These are phyloP conservation scores for Colletotrichum brevisporum DNA, from an alignment of 2,329 filamentous ascomycete species.

Conservation along the genomic window DNA sequence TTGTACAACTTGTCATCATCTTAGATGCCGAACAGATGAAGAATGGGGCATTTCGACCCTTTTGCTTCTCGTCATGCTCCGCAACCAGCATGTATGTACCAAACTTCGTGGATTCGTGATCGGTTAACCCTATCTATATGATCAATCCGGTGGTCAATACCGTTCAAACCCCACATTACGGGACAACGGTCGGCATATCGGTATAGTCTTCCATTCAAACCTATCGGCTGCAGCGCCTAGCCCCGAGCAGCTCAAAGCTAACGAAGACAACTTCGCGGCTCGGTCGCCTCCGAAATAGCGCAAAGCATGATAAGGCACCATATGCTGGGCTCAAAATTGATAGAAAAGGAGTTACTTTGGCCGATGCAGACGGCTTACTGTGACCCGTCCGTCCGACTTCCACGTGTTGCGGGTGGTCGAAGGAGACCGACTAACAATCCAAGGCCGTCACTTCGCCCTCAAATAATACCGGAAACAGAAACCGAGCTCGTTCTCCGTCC, in stretches of 20 bases:
- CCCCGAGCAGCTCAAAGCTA: too few species aligned
- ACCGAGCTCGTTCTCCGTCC: background rate
- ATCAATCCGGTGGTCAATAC: background rate
- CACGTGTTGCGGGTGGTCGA: background rate
- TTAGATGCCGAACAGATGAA: background rate
- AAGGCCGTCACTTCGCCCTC: too few species aligned
- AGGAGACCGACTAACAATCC: background rate
- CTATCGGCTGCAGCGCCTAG: slow-evolving; percentile 4
- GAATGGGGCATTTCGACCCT: slow-evolving; percentile 8
- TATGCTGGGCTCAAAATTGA: background rate
- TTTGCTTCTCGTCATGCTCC: background rate
- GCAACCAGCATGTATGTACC: too few species aligned
- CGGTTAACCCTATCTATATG: too few species aligned
- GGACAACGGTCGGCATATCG: background rate
- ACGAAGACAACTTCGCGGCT: background rate
- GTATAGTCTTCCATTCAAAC: background rate
- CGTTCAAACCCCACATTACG: background rate
- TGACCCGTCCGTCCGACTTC: too few species aligned
- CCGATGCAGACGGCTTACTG: too few species aligned
- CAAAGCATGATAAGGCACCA: background rate
- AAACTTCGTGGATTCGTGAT: too few species aligned
- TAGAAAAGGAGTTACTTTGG: too few species aligned
- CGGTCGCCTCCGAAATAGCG: slow-evolving; percentile 6
- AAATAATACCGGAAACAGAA: background rate
- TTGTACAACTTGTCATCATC: too few species aligned